Evolutionary conservation across 2,329 filamentous ascomycete species (phyloP), one percentile per base, ranked within the genome.

Genomic region (Fusarium guadeloupense): DNA sequence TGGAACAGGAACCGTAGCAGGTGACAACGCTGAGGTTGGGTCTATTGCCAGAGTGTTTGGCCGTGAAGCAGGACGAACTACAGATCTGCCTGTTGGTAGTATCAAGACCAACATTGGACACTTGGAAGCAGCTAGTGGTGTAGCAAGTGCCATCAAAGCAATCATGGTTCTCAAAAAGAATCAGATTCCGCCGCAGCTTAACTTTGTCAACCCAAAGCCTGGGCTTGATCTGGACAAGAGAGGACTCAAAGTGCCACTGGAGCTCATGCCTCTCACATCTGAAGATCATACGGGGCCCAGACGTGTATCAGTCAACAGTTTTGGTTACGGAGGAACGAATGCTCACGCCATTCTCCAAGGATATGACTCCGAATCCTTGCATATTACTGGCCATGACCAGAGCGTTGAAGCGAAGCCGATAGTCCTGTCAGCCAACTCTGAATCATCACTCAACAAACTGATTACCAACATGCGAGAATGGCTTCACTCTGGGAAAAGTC

Each of bases 41-140:
- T 47, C 52, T 2, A 56, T 59, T 14, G 28, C 5, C 3, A 46
- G 39, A 14, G 44, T 50, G 8, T 59, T 61, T 31, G 43, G 48
- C 6, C 39, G 30, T 5, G 49, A 45, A 26, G 37, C 21, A 5
- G 43, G 40, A 23, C 30, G 33, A 16, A 34, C 33, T 5, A 42
- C 44, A 1, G 45, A 59, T 9, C 13, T 59, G 9, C 45, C 40
- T 5, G 20, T 59, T 5, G 51, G 55, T 9, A 55, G 43, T 12
- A 49, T 64, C 67, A 34, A 69, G 34, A 38, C 60, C 4, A 64
- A 62, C 23, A 51, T 64, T 12, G 57, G 60, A 2, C 57, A 64
- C 28, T 19, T 59, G 10, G 57, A 52, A 25, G 53, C 34, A 1
- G 33, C 48, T 5, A 62, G 57, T 37, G 60, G 53, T n/a, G 20